phyloP scores from a whole-genome alignment of 2,329 filamentous ascomycete genomes.

The Fusarium denticulatum region DNA sequence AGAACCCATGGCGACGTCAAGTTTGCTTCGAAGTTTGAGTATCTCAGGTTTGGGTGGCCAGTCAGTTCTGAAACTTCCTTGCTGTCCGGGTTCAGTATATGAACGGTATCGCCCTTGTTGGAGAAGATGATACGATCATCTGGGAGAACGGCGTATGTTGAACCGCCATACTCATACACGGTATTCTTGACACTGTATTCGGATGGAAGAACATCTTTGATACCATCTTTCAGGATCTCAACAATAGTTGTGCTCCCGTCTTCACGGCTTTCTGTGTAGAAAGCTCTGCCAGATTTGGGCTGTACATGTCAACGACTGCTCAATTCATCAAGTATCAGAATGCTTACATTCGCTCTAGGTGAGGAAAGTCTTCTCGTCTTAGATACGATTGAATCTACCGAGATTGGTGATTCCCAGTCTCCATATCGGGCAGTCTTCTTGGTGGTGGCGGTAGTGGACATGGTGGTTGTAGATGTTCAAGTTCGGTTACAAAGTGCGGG shows the following conservation, averaged over 20 bases:
- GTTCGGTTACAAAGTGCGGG: constrained; percentile 23
- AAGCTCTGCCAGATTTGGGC: constrained; percentile 47
- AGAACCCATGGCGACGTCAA: constrained; percentile 54
- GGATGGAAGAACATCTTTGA: constrained; percentile 54
- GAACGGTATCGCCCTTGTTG: constrained; percentile 55
- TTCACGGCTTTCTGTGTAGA: constrained; percentile 51
- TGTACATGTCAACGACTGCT: constrained; percentile 5
- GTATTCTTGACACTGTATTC: constrained; percentile 55
- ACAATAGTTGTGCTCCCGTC: constrained; percentile 58
- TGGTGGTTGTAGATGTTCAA: constrained; percentile 10
- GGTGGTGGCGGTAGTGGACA: constrained; percentile 14
- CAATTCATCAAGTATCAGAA: too few species aligned
- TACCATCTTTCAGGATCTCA: constrained; percentile 48
- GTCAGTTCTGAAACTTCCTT: constrained; percentile 49
- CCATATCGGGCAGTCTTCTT: constrained; percentile 48
- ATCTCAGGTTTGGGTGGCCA: constrained; percentile 49
- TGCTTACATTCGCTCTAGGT: constrained; percentile 50
- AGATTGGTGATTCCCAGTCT: constrained; percentile 53
- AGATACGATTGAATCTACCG: constrained; percentile 49
- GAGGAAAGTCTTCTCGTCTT: constrained; percentile 47
- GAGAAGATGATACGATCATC: constrained; percentile 58
- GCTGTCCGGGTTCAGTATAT: constrained; percentile 53
- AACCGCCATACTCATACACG: constrained; percentile 65
- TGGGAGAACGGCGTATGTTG: constrained; percentile 52
- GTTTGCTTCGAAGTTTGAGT: constrained; percentile 59